Evolutionary conservation across 352 stramenopile genomes (phyloP), one percentile per base, ranked within the genome.

Genomic region (Phytophthora cajani): DNA sequence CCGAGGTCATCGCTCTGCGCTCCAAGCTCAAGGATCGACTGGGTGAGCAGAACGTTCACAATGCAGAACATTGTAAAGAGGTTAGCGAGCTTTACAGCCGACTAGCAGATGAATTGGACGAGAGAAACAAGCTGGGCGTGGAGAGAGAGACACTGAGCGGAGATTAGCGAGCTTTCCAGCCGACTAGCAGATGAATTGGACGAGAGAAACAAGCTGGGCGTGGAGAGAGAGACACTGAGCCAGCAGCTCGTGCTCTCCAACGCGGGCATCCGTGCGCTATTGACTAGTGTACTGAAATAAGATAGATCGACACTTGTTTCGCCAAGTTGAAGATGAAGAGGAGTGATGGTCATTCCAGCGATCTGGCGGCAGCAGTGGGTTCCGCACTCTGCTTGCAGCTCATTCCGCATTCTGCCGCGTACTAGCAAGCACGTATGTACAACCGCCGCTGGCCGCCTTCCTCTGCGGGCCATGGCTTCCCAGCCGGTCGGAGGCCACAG

Each of bases 241-340:
- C 11, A 46, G 38, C 38, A 16, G 0, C 38, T 46, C 38, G 12
- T 46, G 38, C 12, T 16, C 38, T n/a, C 16, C 12, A 46, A n/a
- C 38, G 5, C n/a, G n/a, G 12, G 16, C 12, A n/a, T 46, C 38
- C 38, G 38, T 14, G 38, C 38, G 16, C 38, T 19, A 5, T 12
- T 46, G 12, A 46, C 5, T 6, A 12, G n/a, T n/a, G 38, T 12
- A 46, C 38, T 46, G 38, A 16, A 46, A n/a, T n/a, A 46, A 16
- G 38, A 38, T 38, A 38, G 1, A 0, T 38, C 9, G 44, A 30
- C 27, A 30, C 27, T 5, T 30, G 27, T 30, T 30, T 51, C n/a
- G 16, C 12, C n/a, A 54, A 32, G 47, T 54, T 54, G 47, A 54
- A 54, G 47, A 32, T 54, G 47, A 54, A 27, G 47, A 54, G 47